A percentile compares a stretch with the other conserved stretches of the same genome.
Evolutionary conservation across 257 asterid genomes (phyloP).

Genomic region (Solanum etuberosum): DNA sequence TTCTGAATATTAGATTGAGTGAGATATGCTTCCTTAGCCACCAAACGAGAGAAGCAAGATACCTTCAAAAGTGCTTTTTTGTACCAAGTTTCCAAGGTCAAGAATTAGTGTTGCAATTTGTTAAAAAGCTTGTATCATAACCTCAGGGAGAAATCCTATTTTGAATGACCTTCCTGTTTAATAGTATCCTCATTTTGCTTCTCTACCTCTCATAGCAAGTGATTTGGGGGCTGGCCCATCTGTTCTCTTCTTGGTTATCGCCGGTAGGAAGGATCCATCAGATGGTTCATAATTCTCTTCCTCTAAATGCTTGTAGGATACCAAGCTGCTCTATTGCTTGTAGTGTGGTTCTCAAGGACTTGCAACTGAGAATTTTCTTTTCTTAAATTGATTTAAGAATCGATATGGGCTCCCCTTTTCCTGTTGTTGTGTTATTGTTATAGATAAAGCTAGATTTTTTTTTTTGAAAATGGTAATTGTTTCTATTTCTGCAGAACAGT

Average conservation of each 20-base stretch:
- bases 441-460: not conserved
- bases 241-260: not conserved
- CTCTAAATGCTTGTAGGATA: not conserved
- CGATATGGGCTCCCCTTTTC: not conserved
- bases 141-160: not conserved
- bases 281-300: not conserved
- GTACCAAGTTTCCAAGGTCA: not conserved
- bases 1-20: not conserved
- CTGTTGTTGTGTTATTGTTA: not conserved
- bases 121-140: not conserved
- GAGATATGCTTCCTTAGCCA: not conserved
- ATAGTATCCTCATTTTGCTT: not conserved
- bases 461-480: not conserved
- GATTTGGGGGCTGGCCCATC: not conserved
- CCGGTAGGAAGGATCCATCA: not conserved
- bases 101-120: not conserved
- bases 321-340: not conserved
- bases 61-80: not conserved
- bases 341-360: not conserved
- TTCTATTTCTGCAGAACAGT: not conserved
- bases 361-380: not conserved
- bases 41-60: not conserved
- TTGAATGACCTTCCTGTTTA: not conserved
- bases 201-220: not conserved
- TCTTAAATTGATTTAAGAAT: not conserved